A percentile compares a stretch with the other conserved stretches of the same genome.
Evolutionary conservation across 345 rosid genomes (phyloP).

Genomic region (Lepidium sativum): DNA sequence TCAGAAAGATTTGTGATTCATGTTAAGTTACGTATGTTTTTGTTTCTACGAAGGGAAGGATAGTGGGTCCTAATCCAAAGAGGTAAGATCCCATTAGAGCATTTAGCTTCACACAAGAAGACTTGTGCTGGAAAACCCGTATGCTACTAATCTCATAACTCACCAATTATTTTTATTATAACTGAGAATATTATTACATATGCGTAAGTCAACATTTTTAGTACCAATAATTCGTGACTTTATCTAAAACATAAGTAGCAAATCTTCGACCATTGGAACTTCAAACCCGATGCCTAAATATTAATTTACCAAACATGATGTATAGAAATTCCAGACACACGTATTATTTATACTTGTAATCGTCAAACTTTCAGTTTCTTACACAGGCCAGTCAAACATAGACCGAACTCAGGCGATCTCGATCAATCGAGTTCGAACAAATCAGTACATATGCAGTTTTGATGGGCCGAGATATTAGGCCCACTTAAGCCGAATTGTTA

Average conservation of each 20-base stretch:
- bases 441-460: no score
- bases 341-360: not conserved
- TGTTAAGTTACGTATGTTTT: not conserved
- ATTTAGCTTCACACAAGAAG: conserved; percentile 56
- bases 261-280: no score
- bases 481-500: not conserved
- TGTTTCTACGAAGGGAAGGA: not conserved
- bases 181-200: not conserved
- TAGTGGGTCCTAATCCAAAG: conserved; percentile 9
- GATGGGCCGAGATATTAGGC: not conserved
- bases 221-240: conserved; percentile 10
- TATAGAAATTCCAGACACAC: not conserved
- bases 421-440: no score
- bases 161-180: not conserved
- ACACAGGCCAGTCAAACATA: no score
- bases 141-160: no score
- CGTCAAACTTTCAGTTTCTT: no score
- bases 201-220: not conserved
- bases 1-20: not conserved
- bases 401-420: no score
- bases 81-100: not conserved
- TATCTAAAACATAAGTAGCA: not conserved
- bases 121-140: conserved; percentile 20
- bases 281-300: not conserved
- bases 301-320: not conserved